phyloP scores from a whole-genome alignment of 177 flowering plant species.

The Telopea speciosissima region DNA sequence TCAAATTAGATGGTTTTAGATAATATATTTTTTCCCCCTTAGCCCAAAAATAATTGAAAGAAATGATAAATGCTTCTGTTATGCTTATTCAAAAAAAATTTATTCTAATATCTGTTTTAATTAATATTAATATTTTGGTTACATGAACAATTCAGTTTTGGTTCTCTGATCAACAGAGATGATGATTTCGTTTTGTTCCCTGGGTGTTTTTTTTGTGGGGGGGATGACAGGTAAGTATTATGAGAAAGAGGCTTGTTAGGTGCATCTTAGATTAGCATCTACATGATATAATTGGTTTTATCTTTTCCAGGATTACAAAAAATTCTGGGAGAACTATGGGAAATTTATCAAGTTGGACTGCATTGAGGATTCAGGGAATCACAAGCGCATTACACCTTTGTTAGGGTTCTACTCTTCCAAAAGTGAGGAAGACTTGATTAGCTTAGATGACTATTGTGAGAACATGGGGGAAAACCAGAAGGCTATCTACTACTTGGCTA shows the following conservation, averaged over 20 bases:
- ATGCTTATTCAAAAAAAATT: background rate
- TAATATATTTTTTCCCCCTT: background rate
- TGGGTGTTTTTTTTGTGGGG: background rate
- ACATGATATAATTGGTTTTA: background rate
- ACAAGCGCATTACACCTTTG: constrained; percentile 80
- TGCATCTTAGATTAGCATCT: background rate
- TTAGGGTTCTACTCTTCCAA: constrained; percentile 84
- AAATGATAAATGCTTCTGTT: background rate
- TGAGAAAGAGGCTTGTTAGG: constrained; percentile 93
- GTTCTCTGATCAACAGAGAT: background rate
- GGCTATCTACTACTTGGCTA: constrained; percentile 88
- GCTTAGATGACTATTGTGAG: constrained; percentile 89
- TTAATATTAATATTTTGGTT: background rate
- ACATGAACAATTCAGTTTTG: background rate
- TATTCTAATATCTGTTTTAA: too few relatives aligned
- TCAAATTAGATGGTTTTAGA: background rate
- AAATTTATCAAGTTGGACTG: constrained; percentile 87
- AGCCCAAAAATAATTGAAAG: too few relatives aligned
- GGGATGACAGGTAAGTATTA: constrained; percentile 85
- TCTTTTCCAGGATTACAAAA: constrained; percentile 76
- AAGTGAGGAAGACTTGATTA: constrained; percentile 75
- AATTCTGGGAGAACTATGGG: constrained; percentile 99
- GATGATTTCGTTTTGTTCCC: background rate
- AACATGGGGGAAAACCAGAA: constrained; percentile 95
- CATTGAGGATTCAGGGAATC: constrained; percentile 91